phyloP scores from a whole-genome alignment of 306 rosid species.

The Lupinus albus region DNA sequence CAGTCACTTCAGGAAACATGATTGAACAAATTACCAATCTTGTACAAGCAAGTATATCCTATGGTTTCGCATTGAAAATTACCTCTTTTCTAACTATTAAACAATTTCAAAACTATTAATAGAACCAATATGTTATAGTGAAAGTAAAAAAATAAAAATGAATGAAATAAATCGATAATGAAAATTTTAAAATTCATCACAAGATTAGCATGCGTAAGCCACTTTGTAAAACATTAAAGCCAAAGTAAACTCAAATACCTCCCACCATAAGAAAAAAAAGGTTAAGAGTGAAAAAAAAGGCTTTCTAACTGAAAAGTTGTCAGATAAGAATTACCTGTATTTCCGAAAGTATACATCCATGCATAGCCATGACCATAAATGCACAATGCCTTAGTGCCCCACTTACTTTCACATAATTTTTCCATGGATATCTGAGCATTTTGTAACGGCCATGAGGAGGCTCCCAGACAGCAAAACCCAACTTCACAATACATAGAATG shows the following conservation, averaged over 20 bases:
- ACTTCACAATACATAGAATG: constrained; percentile 46
- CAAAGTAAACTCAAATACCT: constrained; percentile 3
- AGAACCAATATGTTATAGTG: constrained; percentile 1
- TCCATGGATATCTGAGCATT: constrained; percentile 88
- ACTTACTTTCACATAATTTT: constrained; percentile 81
- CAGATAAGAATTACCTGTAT: constrained; percentile 66
- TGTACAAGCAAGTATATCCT: too few species aligned
- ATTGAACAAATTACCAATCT: neutral
- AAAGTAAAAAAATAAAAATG: neutral
- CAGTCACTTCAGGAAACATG: neutral
- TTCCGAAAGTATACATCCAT: constrained; percentile 94
- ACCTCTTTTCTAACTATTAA: too few species aligned
- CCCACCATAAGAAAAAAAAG: constrained; percentile 6
- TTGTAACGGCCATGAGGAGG: constrained; percentile 93
- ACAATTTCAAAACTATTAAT: neutral
- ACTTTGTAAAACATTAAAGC: neutral
- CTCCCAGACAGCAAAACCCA: constrained; percentile 98
- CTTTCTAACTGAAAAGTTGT: constrained; percentile 1
- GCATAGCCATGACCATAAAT: constrained; percentile 90
- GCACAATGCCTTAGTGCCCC: constrained; percentile 92
- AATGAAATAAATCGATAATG: neutral
- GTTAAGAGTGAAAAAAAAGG: neutral
- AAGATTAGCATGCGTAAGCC: neutral
- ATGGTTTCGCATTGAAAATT: neutral
- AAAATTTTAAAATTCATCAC: neutral